Conservation (phyloP, 441 rosid species). For the Croton laevigatus region DNA sequence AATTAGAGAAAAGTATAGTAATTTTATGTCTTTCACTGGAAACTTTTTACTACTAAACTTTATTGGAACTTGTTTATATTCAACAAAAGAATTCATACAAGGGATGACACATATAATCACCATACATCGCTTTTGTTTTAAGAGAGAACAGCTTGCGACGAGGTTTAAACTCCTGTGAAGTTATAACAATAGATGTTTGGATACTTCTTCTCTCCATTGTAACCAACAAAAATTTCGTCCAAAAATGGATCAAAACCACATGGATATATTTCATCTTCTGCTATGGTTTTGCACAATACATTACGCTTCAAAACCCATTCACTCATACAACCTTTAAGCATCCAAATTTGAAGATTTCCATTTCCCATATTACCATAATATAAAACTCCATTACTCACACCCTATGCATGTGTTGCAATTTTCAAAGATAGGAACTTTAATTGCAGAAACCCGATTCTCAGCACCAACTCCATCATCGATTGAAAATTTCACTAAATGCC, state of each 20-base stretch:
- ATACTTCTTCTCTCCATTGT: neutral
- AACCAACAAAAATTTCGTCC: neutral
- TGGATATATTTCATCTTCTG: neutral
- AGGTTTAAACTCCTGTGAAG: neutral
- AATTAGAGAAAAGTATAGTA: too few relatives aligned
- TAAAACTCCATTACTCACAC: neutral
- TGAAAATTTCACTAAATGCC: neutral
- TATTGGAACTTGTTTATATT: too few relatives aligned
- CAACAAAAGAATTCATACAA: neutral
- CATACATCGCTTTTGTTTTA: neutral
- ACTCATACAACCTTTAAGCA: neutral
- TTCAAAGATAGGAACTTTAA: neutral
- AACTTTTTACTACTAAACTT: too few relatives aligned
- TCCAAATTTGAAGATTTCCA: neutral
- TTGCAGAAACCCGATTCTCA: neutral
- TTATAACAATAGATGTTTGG: neutral
- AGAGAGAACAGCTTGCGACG: neutral
- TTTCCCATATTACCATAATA: neutral
- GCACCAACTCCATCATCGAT: neutral
- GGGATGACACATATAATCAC: neutral
- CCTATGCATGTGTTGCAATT: neutral
- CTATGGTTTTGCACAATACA: neutral
- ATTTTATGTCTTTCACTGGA: too few relatives aligned
- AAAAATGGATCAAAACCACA: neutral
- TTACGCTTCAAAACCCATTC: neutral